Evolutionary conservation across 768 basidiomycete species (phyloP), one percentile per base, ranked within the genome.

Genomic region (Lactarius hengduanensis): DNA sequence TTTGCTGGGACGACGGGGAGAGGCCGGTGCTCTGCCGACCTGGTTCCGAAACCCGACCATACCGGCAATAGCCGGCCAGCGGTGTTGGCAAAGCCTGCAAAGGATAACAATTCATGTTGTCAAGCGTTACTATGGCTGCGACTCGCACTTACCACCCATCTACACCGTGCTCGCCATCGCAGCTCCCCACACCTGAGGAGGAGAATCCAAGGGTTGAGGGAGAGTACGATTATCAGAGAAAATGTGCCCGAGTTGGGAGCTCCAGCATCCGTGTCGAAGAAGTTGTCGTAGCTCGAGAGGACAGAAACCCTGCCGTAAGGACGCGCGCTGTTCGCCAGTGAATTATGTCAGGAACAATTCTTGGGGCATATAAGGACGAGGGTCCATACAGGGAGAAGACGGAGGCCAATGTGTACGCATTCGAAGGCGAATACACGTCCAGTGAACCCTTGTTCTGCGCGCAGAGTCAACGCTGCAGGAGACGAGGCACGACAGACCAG

Each of bases 301-400:
- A 90, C 76, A 0, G 84, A 83, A 0, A 87, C 86, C 10, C 83
- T 87, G 63, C 88, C 88, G 73, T 87, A 90, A 0, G 87, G 79
- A 72, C 88, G 84, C 0, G 87, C 86, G 38, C 74, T 76, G 30
- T 6, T 28, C 6, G 32, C 22, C 4, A 10, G n/a, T 1, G 16
- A 28, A 20, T 38, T 32, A 22, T 38, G 7, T 50, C 28, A 38
- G 32, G 11, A 40, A n/a, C 6, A 2, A 20, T 5, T 15, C 1
- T 34, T n/a, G 43, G 43, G 11, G 20, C 16, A n/a, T 26, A 60
- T 57, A 32, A 40, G 10, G n/a, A 40, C 13, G 34, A 10, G 3
- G 36, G n/a, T 16, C 20, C 74, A n/a, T 54, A 75, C 72, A 89
- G 80, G 0, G 86, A 87, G 76, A 87, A 88, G 28, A 90, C 80